These are phyloP conservation scores for Sclerotinia borealis DNA, from an alignment of 2,329 filamentous ascomycete genomes.

Conservation along the genomic window DNA sequence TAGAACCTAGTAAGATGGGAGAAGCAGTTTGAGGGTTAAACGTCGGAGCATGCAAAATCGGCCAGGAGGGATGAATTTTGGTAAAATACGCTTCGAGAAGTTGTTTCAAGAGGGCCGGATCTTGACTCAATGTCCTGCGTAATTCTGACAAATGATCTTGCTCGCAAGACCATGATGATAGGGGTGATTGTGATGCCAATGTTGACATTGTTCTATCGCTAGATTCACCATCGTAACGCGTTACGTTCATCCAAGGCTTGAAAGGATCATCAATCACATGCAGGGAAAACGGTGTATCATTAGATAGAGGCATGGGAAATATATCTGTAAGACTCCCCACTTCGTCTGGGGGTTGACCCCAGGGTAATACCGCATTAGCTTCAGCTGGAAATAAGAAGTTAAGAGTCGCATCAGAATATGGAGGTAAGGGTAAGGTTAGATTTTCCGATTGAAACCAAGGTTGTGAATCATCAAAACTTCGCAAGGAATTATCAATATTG, in stretches of 20 bases:
- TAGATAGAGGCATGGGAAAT: not conserved
- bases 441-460: not conserved
- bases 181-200: not conserved
- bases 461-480: not conserved
- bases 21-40: not conserved
- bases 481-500: not conserved
- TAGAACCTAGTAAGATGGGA: not conserved
- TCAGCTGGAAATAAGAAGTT: not conserved
- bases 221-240: not conserved
- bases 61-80: constrained; percentile 2
- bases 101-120: not conserved
- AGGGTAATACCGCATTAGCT: not conserved
- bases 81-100: not conserved
- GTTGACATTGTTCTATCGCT: not conserved
- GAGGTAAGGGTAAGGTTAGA: not conserved
- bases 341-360: not conserved
- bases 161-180: constrained; percentile 1
- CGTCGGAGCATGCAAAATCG: constrained; percentile 2
- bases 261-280: not conserved
- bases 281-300: not conserved
- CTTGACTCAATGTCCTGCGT: not conserved
- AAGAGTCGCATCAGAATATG: not conserved
- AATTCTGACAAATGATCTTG: not conserved
- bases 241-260: not conserved
- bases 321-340: not conserved